phyloP scores from a whole-genome alignment of 129 eudicot genomes.

The Pittosporum tobira region DNA sequence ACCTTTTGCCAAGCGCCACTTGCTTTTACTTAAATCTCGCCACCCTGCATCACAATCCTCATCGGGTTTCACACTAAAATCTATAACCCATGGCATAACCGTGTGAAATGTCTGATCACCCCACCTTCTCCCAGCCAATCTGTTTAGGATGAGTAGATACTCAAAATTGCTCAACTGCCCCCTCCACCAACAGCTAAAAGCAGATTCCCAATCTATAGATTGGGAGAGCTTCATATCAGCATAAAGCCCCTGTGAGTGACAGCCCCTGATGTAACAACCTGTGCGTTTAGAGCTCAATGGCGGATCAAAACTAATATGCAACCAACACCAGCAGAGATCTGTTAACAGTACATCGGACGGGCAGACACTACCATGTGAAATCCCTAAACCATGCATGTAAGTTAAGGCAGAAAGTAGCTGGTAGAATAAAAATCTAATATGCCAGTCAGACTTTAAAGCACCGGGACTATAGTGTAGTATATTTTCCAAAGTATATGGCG shows the following conservation, averaged over 20 bases:
- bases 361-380: constrained; percentile 57
- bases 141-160: constrained; percentile 70
- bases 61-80: constrained; percentile 83
- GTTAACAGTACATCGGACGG: constrained; percentile 55
- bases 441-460: constrained; percentile 84
- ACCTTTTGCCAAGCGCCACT: constrained; percentile 97
- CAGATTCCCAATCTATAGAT: constrained; percentile 51
- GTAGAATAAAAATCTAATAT: constrained; percentile 50
- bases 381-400: constrained; percentile 69
- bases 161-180: constrained; percentile 90
- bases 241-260: constrained; percentile 50
- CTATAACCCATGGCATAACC: constrained; percentile 97
- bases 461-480: constrained; percentile 73
- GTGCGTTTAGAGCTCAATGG: constrained; percentile 20
- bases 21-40: constrained; percentile 86
- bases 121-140: constrained; percentile 93
- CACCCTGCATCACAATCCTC: constrained; percentile 57
- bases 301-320: constrained; percentile 43
- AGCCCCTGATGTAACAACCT: constrained; percentile 34
- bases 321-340: constrained; percentile 80
- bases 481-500: constrained; percentile 72
- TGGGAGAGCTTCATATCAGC: constrained; percentile 57
- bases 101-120: constrained; percentile 84
- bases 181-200: constrained; percentile 76
- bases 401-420: constrained; percentile 72